Evolutionary conservation across 164 flowering plant species (phyloP).

Genomic region (Echeveria elegans): DNA sequence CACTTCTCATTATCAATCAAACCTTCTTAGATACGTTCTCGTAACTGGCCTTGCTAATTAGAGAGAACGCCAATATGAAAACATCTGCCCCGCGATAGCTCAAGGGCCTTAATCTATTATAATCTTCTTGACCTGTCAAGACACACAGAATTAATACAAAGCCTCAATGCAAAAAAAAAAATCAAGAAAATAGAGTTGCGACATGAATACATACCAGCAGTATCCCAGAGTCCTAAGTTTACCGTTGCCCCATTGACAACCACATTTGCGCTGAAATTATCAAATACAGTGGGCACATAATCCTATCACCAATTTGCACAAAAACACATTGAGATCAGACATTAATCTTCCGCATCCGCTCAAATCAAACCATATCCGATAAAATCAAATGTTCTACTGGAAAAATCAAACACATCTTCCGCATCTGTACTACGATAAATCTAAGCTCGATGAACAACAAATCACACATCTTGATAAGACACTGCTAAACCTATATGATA

Average conservation of each 20-base stretch:
- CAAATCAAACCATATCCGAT: too few species aligned
- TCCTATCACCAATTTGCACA: conserved; percentile 21
- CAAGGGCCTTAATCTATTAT: conserved; percentile 66
- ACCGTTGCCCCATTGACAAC: conserved; percentile 39
- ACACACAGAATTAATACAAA: neutral
- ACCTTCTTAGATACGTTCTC: conserved; percentile 98
- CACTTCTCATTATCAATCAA: neutral
- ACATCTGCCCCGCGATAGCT: conserved; percentile 80
- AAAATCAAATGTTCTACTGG: too few species aligned
- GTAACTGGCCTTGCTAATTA: conserved; percentile 98
- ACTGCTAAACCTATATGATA: too few species aligned
- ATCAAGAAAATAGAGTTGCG: neutral
- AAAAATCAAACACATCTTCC: too few species aligned
- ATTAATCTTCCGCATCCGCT: too few species aligned
- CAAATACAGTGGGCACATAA: conserved; percentile 42
- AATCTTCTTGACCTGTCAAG: conserved; percentile 65
- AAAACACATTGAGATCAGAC: neutral
- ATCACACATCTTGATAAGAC: too few species aligned
- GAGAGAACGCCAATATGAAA: conserved; percentile 73
- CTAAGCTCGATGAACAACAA: too few species aligned
- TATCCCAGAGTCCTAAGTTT: conserved; percentile 46
- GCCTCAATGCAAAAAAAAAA: neutral
- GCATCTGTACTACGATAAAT: too few species aligned
- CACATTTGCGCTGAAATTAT: conserved; percentile 48
- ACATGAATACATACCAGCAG: conserved; percentile 32